Base-by-base conservation (phyloP, 2,329 filamentous ascomycete species). In the Trichoderma sp. region DNA sequence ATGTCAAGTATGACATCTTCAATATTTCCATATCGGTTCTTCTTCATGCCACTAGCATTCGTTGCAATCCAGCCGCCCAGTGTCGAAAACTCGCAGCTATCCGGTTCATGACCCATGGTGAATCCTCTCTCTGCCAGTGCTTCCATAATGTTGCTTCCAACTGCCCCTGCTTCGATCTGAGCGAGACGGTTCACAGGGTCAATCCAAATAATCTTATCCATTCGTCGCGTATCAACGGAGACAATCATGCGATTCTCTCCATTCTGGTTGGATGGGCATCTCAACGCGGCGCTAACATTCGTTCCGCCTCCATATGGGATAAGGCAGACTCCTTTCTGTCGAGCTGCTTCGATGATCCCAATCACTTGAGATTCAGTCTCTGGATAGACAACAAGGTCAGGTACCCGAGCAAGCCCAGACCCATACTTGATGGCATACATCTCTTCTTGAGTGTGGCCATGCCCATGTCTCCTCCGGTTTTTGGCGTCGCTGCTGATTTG, bases 31-130 rank as follows among this genome's bases (percentile, higher is more conserved):
- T 69, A 69, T n/a, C 57, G 30, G 15, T 62, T 69, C 26, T 62
- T 69, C 36, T 69, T 69, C 66, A 69, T 69, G 4, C 66, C 66
- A 13, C 66, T 69, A 11, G 66, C 66, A 32, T 69, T 69, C 3
- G 66, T 69, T 3, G 66, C 66, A 34, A 69, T 69, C 66, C 66
- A 62, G 20, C 66, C 66, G 2, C 66, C 66, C 15, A 69, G 55
- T 11, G 66, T 69, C 12, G 66, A 69, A 13, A 69, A 69, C 55
- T 69, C 66, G 32, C 58, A 32, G 66, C 66, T 69, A 26, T 69
- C 66, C 20, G 66, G 55, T 15, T 69, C 66, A 43, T 69, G 66
- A 2, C 66, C 66, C 17, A 69, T 32, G n/a, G 23, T 69, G 12
- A 69, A 61, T 39, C 66, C 50, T 32, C 58, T 32, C 30, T 69